phyloP scores from a whole-genome alignment of 495 filamentous ascomycete genomes.

The Podospora pseudopauciseta region DNA sequence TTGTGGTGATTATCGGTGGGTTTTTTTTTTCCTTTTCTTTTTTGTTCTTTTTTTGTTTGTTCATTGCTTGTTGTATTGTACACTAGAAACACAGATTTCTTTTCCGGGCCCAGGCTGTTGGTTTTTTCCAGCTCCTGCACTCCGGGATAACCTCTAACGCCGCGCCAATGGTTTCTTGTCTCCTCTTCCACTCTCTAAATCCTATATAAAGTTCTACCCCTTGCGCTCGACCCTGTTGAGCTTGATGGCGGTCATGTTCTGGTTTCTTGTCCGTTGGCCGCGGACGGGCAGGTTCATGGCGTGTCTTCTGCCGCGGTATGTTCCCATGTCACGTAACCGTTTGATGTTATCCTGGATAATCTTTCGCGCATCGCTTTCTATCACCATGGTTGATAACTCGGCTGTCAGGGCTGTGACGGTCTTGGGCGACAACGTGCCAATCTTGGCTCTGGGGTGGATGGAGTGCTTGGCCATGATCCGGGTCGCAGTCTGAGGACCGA shows the following conservation, averaged over 20 bases:
- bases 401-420: slow-evolving; percentile 75
- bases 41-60: background rate
- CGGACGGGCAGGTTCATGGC: slow-evolving; percentile 83
- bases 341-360: slow-evolving; percentile 78
- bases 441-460: slow-evolving; percentile 75
- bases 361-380: slow-evolving; percentile 82
- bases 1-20: slow-evolving; percentile 8
- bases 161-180: background rate
- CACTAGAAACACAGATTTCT: slow-evolving; percentile 8
- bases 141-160: background rate
- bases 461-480: slow-evolving; percentile 80
- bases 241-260: slow-evolving; percentile 73
- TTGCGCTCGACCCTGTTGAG: slow-evolving; percentile 75
- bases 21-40: slow-evolving; percentile 10
- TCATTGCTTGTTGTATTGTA: slow-evolving; percentile 19
- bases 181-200: background rate
- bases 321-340: slow-evolving; percentile 84
- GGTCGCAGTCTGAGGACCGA: slow-evolving; percentile 66
- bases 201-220: slow-evolving; percentile 34
- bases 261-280: slow-evolving; percentile 80
- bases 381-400: slow-evolving; percentile 84
- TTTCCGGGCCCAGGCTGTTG: background rate
- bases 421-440: slow-evolving; percentile 66
- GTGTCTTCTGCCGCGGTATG: slow-evolving; percentile 85
- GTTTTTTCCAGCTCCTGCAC: background rate